Conservation (phyloP, 2,329 filamentous ascomycete genomes). For the Curvularia sp. region DNA sequence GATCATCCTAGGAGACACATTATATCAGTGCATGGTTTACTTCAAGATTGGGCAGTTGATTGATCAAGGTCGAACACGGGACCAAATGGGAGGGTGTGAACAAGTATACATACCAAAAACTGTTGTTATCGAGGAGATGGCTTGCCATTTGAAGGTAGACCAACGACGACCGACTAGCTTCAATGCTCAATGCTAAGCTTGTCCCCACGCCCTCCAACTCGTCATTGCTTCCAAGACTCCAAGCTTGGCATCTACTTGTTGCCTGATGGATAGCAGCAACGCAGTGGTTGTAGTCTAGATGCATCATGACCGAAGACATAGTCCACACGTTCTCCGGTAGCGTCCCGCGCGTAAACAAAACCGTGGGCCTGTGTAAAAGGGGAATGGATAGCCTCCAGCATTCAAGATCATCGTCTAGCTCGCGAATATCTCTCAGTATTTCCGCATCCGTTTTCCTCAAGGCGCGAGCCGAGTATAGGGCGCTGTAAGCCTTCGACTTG, state of each 20-base stretch:
- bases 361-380: slow-evolving; percentile 1
- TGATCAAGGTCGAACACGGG: not conserved
- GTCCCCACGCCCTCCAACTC: not conserved
- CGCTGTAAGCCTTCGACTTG: slow-evolving; percentile 1
- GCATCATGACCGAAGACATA: not conserved
- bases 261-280: slow-evolving; percentile 1
- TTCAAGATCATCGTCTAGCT: not conserved
- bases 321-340: not conserved
- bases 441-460: not conserved
- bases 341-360: not conserved
- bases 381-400: not conserved
- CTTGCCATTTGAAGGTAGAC: slow-evolving; percentile 1
- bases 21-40: not conserved
- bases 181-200: not conserved
- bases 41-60: not conserved
- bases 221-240: not conserved
- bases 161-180: slow-evolving; percentile 1
- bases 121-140: not conserved
- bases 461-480: not conserved
- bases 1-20: not conserved
- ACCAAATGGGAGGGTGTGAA: not conserved
- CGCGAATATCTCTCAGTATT: slow-evolving; percentile 1
- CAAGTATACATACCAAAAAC: not conserved
- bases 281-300: not conserved
- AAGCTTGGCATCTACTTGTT: not conserved